These are phyloP conservation scores for Boletus reticulatus DNA, from an alignment of 768 basidiomycete species.

Conservation along the genomic window DNA sequence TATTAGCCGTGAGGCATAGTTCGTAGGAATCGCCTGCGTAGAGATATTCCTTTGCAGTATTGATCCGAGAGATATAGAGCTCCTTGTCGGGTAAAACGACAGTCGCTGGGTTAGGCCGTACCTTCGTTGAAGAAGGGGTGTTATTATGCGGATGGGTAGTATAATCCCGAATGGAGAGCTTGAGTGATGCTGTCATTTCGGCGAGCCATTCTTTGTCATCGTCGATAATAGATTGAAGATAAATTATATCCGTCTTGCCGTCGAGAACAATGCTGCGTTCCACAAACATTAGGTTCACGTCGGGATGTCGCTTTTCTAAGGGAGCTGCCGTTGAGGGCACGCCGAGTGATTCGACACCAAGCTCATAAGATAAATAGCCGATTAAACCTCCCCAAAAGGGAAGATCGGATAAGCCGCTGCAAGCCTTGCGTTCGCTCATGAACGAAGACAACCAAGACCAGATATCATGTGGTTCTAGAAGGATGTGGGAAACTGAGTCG, in stretches of 20 bases:
- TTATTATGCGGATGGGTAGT: conserved; percentile 11
- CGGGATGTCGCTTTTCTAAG: conserved; percentile 50
- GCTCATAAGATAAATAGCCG: conserved; percentile 77
- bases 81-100: conserved; percentile 56
- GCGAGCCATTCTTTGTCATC: conserved; percentile 62
- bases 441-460: conserved; percentile 78
- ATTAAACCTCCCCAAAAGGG: conserved; percentile 87
- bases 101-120: conserved; percentile 18
- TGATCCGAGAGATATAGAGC: conserved; percentile 67
- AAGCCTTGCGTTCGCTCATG: conserved; percentile 52
- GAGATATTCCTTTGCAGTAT: conserved; percentile 68
- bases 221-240: conserved; percentile 64
- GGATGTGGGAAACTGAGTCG: conserved; percentile 33
- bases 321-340: conserved; percentile 37
- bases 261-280: conserved; percentile 78
- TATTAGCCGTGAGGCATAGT: conserved; percentile 81
- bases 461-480: conserved; percentile 51
- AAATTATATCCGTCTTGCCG: conserved; percentile 42
- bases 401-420: conserved; percentile 47
- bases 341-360: conserved; percentile 59
- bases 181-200: conserved; percentile 33
- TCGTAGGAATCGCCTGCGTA: conserved; percentile 91
- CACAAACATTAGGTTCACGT: conserved; percentile 74
- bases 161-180: conserved; percentile 8
- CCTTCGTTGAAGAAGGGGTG: conserved; percentile 28